These are phyloP conservation scores for Calonectria leucothoes DNA, from an alignment of 2,329 filamentous ascomycete genomes.

Conservation along the genomic window DNA sequence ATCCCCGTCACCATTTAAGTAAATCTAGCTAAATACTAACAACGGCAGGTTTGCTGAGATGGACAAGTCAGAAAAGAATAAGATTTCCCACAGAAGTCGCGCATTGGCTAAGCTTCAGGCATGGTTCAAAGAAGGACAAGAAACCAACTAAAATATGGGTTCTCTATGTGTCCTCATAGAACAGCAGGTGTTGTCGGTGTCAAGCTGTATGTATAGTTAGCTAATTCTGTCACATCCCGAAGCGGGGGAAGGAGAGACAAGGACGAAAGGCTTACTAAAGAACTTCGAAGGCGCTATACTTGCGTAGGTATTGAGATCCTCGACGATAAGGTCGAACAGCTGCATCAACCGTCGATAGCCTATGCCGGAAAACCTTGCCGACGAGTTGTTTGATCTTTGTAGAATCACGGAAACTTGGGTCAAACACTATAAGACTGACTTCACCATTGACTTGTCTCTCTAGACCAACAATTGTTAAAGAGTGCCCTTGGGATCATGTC, in stretches of 20 bases:
- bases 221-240: neutral
- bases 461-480: slow-evolving; percentile 88
- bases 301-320: slow-evolving; percentile 73
- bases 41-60: slow-evolving; percentile 84
- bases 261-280: slow-evolving; percentile 68
- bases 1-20: slow-evolving; percentile 16
- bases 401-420: slow-evolving; percentile 83
- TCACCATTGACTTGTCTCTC: slow-evolving; percentile 75
- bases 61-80: slow-evolving; percentile 88
- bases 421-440: slow-evolving; percentile 84
- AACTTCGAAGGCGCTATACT: slow-evolving; percentile 82
- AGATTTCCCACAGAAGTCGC: slow-evolving; percentile 89
- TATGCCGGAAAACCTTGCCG: slow-evolving; percentile 57
- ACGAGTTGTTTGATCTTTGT: slow-evolving; percentile 70
- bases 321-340: slow-evolving; percentile 81
- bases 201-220: slow-evolving; percentile 2
- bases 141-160: neutral
- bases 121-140: slow-evolving; percentile 72
- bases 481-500: slow-evolving; percentile 72
- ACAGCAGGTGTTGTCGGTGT: neutral
- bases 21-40: slow-evolving; percentile 20
- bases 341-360: slow-evolving; percentile 50
- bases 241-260: too few relatives aligned
- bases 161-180: neutral
- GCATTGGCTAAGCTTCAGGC: slow-evolving; percentile 88